Base-by-base conservation (phyloP, 257 asterid species). In the Nicotiana knightiana region DNA sequence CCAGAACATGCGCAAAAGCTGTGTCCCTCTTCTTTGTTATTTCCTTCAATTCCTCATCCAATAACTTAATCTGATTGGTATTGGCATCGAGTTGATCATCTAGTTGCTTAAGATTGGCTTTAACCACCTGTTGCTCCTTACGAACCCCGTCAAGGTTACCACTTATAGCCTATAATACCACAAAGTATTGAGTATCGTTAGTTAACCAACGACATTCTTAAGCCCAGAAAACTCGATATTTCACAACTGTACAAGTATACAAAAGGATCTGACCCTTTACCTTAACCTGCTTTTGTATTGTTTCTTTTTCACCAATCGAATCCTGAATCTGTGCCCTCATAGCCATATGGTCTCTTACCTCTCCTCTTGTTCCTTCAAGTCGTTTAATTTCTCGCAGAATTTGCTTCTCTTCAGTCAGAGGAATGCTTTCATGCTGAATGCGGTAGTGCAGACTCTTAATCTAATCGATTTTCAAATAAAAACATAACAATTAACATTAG, bases 401-500 rank as follows among this genome's bases (percentile, higher is more conserved):
- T 91, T 92, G 97, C 85, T 95, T 95, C 90, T 95, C 98, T 87
- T 95, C 98, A 68, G 65, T 90, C 80, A 95, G 89, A 83, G 97
- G 90, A 85, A 93, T 93, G 92, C 96, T 95, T 91, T 95, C 98
- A 37, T 95, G 98, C 84, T 92, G 94, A 82, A 95, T 95, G 85
- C 91, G 96, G 82, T 92, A 91, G 79, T 93, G 89, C 81, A 87
- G 82, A 88, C 97, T 93, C 90, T 92, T 95, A 70, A 95, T 89
- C 98, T 95, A 82, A 51, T 15, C 76, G 46, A 28, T 75, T 3
- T 75, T 5, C 46, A 75, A 0, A 13, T 28, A 53, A 75, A 15
- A 75, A 48, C 10, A 15, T 28, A 3, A 70, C 62, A 75, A 24
- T 7, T 18, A 54, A 67, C 24, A 9, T 11, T 16, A 66, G 58